These are phyloP conservation scores for Solidago caesia DNA, from an alignment of 129 eudicot genomes.

Conservation along the genomic window DNA sequence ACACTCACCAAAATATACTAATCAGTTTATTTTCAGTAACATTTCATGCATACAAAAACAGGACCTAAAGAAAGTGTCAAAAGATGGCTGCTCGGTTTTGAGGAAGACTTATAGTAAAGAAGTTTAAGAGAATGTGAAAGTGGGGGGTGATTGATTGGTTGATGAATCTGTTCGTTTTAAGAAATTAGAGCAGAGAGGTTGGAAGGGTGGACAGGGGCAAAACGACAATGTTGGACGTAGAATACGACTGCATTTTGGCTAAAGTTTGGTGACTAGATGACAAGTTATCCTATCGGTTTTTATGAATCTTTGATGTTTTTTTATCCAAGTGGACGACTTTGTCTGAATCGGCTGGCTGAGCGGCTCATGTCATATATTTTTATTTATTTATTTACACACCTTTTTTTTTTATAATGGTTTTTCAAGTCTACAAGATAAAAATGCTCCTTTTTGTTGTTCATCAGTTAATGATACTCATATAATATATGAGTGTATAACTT, in stretches of 20 bases:
- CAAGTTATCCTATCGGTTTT: constrained; percentile 31
- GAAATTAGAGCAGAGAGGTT: constrained; percentile 18
- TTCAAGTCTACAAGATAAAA: no score
- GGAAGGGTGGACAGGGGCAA: constrained; percentile 22
- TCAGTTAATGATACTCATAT: no score
- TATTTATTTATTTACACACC: background rate
- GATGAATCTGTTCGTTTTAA: background rate
- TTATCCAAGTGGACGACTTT: constrained; percentile 6
- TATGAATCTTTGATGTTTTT: constrained; percentile 29
- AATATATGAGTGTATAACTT: no score
- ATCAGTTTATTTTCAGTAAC: background rate
- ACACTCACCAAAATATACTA: no score
- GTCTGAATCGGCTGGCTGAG: constrained; percentile 21
- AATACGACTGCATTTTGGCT: constrained; percentile 40
- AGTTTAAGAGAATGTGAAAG: constrained; percentile 10
- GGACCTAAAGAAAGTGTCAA: background rate
- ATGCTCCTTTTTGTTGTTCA: no score
- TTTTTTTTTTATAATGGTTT: no score
- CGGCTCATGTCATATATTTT: background rate
- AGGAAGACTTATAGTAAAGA: background rate
- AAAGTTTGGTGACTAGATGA: constrained; percentile 26
- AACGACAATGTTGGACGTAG: constrained; percentile 29
- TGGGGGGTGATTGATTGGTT: constrained; percentile 26
- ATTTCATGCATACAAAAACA: constrained; percentile 5
- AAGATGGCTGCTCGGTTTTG: no score